These are phyloP conservation scores for Neurospora tetrasperma DNA, from an alignment of 495 filamentous ascomycete species.

Conservation along the genomic window DNA sequence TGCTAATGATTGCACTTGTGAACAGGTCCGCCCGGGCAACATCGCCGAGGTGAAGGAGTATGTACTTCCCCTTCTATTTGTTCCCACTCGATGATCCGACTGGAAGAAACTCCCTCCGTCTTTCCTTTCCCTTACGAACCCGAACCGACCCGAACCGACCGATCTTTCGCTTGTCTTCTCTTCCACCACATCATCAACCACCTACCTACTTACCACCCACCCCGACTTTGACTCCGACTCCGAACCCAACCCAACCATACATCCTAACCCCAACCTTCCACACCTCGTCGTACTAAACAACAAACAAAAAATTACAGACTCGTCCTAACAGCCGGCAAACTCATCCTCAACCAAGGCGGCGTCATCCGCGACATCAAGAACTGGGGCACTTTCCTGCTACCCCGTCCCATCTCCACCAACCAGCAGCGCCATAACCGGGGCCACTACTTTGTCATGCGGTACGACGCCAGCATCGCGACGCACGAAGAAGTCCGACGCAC, in stretches of 20 bases:
- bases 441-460: slow-evolving; percentile 97
- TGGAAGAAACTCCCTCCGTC: no score
- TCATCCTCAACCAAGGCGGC: slow-evolving; percentile 75
- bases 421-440: slow-evolving; percentile 71
- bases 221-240: background rate
- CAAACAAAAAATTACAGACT: slow-evolving; percentile 44
- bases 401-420: slow-evolving; percentile 60
- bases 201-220: no score
- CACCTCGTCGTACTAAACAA: background rate
- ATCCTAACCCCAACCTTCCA: no score
- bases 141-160: no score
- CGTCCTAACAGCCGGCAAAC: slow-evolving; percentile 71
- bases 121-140: no score
- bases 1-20: slow-evolving; percentile 6
- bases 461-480: slow-evolving; percentile 60
- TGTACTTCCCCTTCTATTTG: slow-evolving; percentile 14
- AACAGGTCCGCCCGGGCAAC: slow-evolving; percentile 78
- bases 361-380: slow-evolving; percentile 87
- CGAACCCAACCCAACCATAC: no score
- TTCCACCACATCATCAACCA: no score
- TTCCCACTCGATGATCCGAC: no score
- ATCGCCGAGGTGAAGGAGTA: slow-evolving; percentile 92
- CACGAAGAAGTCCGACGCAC: slow-evolving; percentile 65
- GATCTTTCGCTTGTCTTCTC: no score
- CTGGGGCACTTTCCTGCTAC: slow-evolving; percentile 86